phyloP scores from a whole-genome alignment of 2,329 filamentous ascomycete species.

The Penicillium sp. region DNA sequence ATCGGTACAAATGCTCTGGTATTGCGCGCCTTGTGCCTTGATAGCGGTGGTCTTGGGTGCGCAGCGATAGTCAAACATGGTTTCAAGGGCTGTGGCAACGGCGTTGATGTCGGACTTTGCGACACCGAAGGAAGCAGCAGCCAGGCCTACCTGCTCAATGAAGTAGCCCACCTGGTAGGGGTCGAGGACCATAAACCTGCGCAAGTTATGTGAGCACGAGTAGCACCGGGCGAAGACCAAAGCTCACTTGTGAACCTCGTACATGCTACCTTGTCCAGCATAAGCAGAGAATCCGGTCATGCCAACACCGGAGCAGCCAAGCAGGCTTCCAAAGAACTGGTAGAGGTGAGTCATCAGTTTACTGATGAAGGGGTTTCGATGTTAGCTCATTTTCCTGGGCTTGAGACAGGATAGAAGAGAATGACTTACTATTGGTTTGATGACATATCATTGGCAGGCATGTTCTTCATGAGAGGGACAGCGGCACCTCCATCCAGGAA shows the following conservation, averaged over 20 bases:
- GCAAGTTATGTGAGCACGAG: not conserved
- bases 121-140: constrained; percentile 60
- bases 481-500: constrained; percentile 62
- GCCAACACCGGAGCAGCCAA: constrained; percentile 55
- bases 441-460: constrained; percentile 50
- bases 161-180: constrained; percentile 57
- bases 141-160: constrained; percentile 57
- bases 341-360: constrained; percentile 62
- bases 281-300: constrained; percentile 53
- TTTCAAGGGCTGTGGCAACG: constrained; percentile 51
- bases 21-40: constrained; percentile 45
- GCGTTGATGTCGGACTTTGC: constrained; percentile 51
- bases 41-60: constrained; percentile 48
- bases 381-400: not conserved
- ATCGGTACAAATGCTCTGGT: constrained; percentile 58
- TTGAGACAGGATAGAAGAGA: not conserved
- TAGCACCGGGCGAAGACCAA: not conserved
- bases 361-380: constrained; percentile 32
- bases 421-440: constrained; percentile 57
- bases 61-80: constrained; percentile 55
- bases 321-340: constrained; percentile 59
- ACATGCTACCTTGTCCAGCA: constrained; percentile 26
- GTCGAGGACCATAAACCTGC: constrained; percentile 56
- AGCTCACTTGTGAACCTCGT: constrained; percentile 30
- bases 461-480: constrained; percentile 55